A percentile compares a stretch with the other conserved stretches of the same genome.
phyloP scores from a whole-genome alignment of 257 asterid genomes.

The Solanum chaucha region DNA sequence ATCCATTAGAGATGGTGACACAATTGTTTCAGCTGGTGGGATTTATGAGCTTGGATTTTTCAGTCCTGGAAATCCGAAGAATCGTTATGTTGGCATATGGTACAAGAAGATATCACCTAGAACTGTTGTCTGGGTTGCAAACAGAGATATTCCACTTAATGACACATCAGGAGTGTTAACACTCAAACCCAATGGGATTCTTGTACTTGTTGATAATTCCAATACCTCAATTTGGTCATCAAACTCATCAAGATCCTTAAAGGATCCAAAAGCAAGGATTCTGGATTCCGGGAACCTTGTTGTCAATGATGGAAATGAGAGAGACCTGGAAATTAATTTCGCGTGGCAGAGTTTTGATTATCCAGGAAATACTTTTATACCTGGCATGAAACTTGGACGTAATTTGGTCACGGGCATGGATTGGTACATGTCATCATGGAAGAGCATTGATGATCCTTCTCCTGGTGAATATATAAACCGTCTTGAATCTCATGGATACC shows the following conservation, averaged over 20 bases:
- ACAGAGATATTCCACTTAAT: not conserved
- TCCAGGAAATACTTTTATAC: not conserved
- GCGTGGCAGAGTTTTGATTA: slow-evolving; percentile 13
- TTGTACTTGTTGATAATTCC: not conserved
- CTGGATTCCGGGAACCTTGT: slow-evolving; percentile 5
- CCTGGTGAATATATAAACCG: slow-evolving; percentile 1
- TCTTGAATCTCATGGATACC: not conserved
- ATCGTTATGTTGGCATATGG: not conserved
- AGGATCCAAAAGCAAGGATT: not conserved
- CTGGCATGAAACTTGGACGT: slow-evolving; percentile 11
- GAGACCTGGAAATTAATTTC: not conserved
- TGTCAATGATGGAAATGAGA: not conserved
- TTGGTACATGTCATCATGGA: slow-evolving; percentile 3
- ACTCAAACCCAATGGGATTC: not conserved
- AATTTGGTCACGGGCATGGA: not conserved
- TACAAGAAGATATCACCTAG: not conserved
- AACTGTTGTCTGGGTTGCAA: slow-evolving; percentile 4
- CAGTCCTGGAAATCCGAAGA: not conserved
- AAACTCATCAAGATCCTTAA: not conserved
- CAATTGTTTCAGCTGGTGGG: not conserved
- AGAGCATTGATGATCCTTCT: slow-evolving; percentile 11
- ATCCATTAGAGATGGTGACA: slow-evolving; percentile 1
- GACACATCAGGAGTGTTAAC: slow-evolving; percentile 2
- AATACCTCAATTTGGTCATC: not conserved
- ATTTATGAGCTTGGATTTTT: slow-evolving; percentile 5